Conservation (phyloP, 2,329 filamentous ascomycete genomes). For the Epichloe amarillans region DNA sequence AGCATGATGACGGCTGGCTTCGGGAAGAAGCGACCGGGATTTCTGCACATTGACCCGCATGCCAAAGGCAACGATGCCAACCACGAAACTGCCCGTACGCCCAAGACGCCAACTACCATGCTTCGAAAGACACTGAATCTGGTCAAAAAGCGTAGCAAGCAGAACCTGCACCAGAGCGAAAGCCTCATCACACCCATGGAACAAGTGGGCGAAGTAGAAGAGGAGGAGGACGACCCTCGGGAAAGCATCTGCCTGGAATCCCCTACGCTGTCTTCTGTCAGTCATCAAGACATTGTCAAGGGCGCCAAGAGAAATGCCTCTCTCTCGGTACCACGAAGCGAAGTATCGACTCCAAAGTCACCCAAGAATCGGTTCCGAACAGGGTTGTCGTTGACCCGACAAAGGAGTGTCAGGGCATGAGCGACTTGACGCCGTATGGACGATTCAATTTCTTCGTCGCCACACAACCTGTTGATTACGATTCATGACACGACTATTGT, state of each 20-base stretch:
- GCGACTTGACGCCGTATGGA: slow-evolving; percentile 1
- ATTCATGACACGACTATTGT: not conserved
- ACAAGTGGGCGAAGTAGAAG: slow-evolving; percentile 21
- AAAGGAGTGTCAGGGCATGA: slow-evolving; percentile 27
- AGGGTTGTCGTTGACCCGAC: slow-evolving; percentile 22
- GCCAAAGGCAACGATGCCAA: slow-evolving; percentile 23
- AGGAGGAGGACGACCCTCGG: slow-evolving; percentile 12
- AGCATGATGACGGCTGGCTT: slow-evolving; percentile 25
- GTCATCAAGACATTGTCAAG: slow-evolving; percentile 34
- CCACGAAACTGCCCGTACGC: slow-evolving; percentile 19
- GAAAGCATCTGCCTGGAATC: slow-evolving; percentile 11
- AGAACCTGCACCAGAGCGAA: slow-evolving; percentile 27
- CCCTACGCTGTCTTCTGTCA: slow-evolving; percentile 19
- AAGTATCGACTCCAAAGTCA: slow-evolving; percentile 13
- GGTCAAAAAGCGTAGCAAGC: slow-evolving; percentile 40
- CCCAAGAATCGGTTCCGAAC: slow-evolving; percentile 22
- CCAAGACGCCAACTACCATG: slow-evolving; percentile 32
- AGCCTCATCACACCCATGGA: slow-evolving; percentile 21
- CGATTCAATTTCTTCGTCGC: not conserved
- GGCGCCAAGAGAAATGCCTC: slow-evolving; percentile 28
- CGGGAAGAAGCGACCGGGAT: slow-evolving; percentile 29
- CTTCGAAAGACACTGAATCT: slow-evolving; percentile 42
- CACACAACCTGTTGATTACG: not conserved
- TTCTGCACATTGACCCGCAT: slow-evolving; percentile 42
- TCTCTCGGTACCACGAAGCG: slow-evolving; percentile 8